Evolutionary conservation across 1,284 basidiomycete species (phyloP), one percentile per base, ranked within the genome.

Genomic region (Polyporus tsugae): DNA sequence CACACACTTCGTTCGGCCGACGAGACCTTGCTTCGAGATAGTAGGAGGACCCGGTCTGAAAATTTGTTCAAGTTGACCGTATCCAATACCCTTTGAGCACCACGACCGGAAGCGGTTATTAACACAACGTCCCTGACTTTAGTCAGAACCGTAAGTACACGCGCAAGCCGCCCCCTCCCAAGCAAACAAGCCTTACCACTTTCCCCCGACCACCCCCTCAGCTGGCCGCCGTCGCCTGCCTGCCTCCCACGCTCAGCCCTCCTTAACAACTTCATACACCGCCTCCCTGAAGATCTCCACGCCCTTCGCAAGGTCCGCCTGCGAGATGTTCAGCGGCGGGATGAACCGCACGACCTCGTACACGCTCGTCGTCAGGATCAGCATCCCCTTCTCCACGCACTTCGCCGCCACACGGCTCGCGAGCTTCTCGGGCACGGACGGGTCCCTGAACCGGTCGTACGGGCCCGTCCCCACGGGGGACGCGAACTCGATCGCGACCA

Each of bases 281-380:
- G 90, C 86, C 73, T 88, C 81, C 60, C 80, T 80, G 80, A 94
- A 90, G 65, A 92, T 88, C 66, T 81, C 76, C 69, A 83, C 82
- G 1, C 89, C 92, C 77, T 85, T 85, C 65, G 78, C 82, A 78
- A 93, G 83, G 76, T 94, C 89, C 73, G 84, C 85, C 80, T 87
- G 78, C 49, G 85, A 83, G 76, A 93, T 85, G 75, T 89, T 89
- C 71, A 94, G 78, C 61, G 92, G 84, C 10, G 92, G 92, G 75
- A 93, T 93, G 81, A 96, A 96, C 77, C 94, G 82, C 68, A 95
- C 81, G 13, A 92, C 91, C 78, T 94, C 91, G 76, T 92, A 95
- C 38, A 92, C 84, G 69, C 91, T 93, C 39, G 93, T 95, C 29
- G 93, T 94, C 71, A 95, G 81, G 52, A 96, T 87, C 70, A 96